Evolutionary conservation across 345 rosid genomes (phyloP), one percentile per base, ranked within the genome.

Genomic region (Gossypium anomalum): DNA sequence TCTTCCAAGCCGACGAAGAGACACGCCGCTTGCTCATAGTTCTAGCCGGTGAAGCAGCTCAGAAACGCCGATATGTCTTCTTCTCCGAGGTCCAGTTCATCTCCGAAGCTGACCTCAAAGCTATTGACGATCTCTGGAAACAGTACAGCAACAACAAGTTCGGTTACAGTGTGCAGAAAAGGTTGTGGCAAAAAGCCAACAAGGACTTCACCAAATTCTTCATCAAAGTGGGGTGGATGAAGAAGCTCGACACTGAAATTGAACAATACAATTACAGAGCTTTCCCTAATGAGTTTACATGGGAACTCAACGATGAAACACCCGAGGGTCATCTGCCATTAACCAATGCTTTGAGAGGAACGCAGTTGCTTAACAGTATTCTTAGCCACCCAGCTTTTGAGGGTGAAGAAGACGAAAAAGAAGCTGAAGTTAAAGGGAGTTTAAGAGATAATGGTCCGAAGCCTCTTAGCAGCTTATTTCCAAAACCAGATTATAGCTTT

Each of bases 21-120:
- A 93, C 97, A n/a, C 89, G 99, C 27, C 87, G 94, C 22, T 88
- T 95, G 20, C 88, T 95, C 85, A 89, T 92, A 22, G 85, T 82
- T 55, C 86, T 95, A 0, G 87, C 96, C 0, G 99, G 99, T 2
- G 99, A 95, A 78, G 78, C 93, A 0, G 91, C 99, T 0, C 78
- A 78, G 43, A 91, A 88, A 73, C 83, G 99, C 0, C 94, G 99
- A 12, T 95, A 95, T 55, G 97, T 95, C 17, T 95, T 90, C 96
- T 95, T 95, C 91, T 95, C 99, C 25, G 99, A 95, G 61, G 99
- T 93, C 15, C 82, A 89, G 61, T 90, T 90, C 78, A 95, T 95
- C 76, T 38, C 93, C 0, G 76, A 67, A 0, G 29, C 81, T 9
- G 96, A 91, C 85, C 92, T 95, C 10, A 82, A 73, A 62, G 86